Evolutionary conservation across 305 asterid genomes (phyloP), one percentile per base, ranked within the genome.

Genomic region (Fraxinus baroniana): DNA sequence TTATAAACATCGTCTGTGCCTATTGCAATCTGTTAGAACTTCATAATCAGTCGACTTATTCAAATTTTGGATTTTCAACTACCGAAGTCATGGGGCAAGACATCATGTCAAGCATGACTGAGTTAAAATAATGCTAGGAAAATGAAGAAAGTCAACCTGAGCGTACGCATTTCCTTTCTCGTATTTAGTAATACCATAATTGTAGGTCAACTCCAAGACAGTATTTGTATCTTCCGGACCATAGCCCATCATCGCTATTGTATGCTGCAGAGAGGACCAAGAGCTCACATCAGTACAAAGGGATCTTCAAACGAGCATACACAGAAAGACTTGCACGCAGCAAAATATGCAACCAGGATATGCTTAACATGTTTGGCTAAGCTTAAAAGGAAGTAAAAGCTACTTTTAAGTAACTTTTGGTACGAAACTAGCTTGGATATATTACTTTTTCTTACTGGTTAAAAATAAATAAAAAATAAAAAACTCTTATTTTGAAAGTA

Each of bases 121-220:
- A 84, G 72, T 62, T 78, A 13, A 32, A 20, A 79, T 15, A 49
- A 49, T 4, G 60, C 60, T 49, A 49, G 18, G 60, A 15, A 49
- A 15, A 49, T 15, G 2, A 46, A 78, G 49, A 78, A 72, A 49
- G 33, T 68, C 70, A 86, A 93, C 99, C 99, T 96, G 99, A 70
- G 98, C 99, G 79, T 96, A 96, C 37, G 92, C 98, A 85, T 94
- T 94, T 89, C 99, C 99, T 85, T 93, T 96, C 79, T 90, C 95
- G 80, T 96, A 96, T 85, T 93, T 93, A n/a, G 95, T 90, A 77
- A 96, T 95, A 8, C 98, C 99, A 62, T 96, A 96, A 83, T 96
- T 96, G 87, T 94, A 96, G 68, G 99, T 96, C 88, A 96, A 87
- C 90, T 96, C 99, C 92, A 96, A 83, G 66, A 96, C 98, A 33